Evolutionary conservation across 2,329 filamentous ascomycete genomes (phyloP).

Genomic region (Monosporascus sp.): DNA sequence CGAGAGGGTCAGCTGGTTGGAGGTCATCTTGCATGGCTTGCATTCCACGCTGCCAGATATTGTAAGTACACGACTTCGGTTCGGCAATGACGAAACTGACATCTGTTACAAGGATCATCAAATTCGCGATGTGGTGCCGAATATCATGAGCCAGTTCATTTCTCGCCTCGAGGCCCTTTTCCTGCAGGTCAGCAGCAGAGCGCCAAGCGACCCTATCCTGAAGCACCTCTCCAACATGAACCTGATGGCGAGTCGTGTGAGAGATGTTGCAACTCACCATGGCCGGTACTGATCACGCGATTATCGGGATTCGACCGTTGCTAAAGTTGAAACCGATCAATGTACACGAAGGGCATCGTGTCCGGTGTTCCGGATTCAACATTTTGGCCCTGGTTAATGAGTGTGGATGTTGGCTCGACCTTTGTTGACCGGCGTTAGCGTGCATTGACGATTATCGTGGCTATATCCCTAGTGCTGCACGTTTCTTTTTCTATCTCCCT

Average conservation of each 20-base stretch:
- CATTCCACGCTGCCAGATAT: slow-evolving; percentile 41
- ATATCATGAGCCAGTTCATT: slow-evolving; percentile 51
- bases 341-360: background rate
- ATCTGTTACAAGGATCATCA: slow-evolving; percentile 44
- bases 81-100: slow-evolving; percentile 20
- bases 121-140: slow-evolving; percentile 50
- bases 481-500: background rate
- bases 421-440: background rate
- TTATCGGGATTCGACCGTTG: too few species aligned
- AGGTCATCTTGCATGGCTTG: slow-evolving; percentile 53
- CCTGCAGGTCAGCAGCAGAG: slow-evolving; percentile 42
- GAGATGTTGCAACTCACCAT: slow-evolving; percentile 14
- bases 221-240: slow-evolving; percentile 44
- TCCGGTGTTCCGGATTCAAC: background rate
- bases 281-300: slow-evolving; percentile 14
- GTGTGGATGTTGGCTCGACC: background rate
- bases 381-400: background rate
- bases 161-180: slow-evolving; percentile 48
- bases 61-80: slow-evolving; percentile 37
- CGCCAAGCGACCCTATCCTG: slow-evolving; percentile 42
- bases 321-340: background rate
- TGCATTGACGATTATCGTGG: background rate
- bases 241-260: slow-evolving; percentile 21
- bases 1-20: slow-evolving; percentile 56
- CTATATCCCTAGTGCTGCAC: background rate